Base-by-base conservation (phyloP, 176 grass and related monocot species). In the Zea luxurians region DNA sequence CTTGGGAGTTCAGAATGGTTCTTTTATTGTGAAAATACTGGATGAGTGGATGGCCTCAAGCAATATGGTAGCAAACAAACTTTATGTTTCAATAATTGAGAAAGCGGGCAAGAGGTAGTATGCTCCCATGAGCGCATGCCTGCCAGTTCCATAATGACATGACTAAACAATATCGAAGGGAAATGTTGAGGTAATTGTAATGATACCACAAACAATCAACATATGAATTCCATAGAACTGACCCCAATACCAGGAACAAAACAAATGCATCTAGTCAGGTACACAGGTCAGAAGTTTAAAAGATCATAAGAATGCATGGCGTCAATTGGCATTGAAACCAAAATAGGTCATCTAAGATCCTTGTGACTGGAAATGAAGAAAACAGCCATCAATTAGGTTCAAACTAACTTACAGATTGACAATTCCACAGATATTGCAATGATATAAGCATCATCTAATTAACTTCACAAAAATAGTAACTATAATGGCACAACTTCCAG, bases 61-160 rank as follows among this genome's bases (percentile, higher is more conserved):
- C 37, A 7, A 20, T 68, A 52, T 42, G 47, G 13, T 17, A 58
- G 48, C 17, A 7, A 43, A 13, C 6, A 46, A 11, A 48, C 10
- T 71, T 21, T 65, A 9, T 47, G 8, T 35, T 78, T 78, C 50
- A 87, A 78, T 59, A 64, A 48, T 4, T 48, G 21, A 16, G 20
- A 35, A 21, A 49, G 57, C 2, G 4, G n/a, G 73, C n/a, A 8
- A 75, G 4, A 21, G 54, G 20, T 41, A 0, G 13, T 35, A 35
- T 62, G 20, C 40, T 75, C 54, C 73, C 18, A 70, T 62, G 40
- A 61, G 1, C 4, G 18, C 20, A 61, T 15, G n/a, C n/a, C 42
- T 13, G 6, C 9, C 3, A 58, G 17, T 43, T 74, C 17, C 47
- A 10, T 59, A 59, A 43, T 74, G 36, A 13, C 38, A 75, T 46